Evolutionary conservation across 768 basidiomycete genomes (phyloP).

Genomic region (Trametes cinnabarina): DNA sequence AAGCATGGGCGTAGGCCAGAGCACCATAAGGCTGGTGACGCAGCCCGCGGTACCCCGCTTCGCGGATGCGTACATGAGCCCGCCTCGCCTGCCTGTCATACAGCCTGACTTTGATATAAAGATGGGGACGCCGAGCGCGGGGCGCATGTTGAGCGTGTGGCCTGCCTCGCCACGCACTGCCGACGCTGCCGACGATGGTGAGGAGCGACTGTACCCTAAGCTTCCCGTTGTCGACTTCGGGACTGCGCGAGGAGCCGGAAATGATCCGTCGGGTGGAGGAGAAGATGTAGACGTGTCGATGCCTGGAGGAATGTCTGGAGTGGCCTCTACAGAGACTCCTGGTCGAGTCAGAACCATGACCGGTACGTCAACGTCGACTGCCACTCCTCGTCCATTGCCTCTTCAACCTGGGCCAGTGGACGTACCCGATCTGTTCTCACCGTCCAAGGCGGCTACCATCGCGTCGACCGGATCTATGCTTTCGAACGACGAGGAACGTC

Average conservation of each 20-base stretch:
- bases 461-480: not conserved
- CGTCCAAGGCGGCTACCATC: constrained; percentile 27
- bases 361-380: constrained; percentile 19
- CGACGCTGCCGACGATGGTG: constrained; percentile 19
- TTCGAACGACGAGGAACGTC: not conserved
- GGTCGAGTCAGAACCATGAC: constrained; percentile 23
- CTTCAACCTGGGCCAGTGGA: constrained; percentile 33
- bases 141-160: constrained; percentile 35
- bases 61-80: constrained; percentile 32
- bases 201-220: constrained; percentile 39
- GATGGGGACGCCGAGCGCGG: constrained; percentile 49
- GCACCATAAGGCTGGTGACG: constrained; percentile 49
- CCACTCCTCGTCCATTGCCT: constrained; percentile 26
- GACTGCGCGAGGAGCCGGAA: constrained; percentile 6
- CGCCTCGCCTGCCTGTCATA: constrained; percentile 66
- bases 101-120: constrained; percentile 67
- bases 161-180: constrained; percentile 37
- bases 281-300: constrained; percentile 31
- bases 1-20: constrained; percentile 45
- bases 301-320: constrained; percentile 34
- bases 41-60: constrained; percentile 17
- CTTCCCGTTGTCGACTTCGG: constrained; percentile 34
- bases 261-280: not conserved
- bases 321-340: constrained; percentile 13
- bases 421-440: constrained; percentile 42